phyloP scores from a whole-genome alignment of 176 grass and related monocot genomes.

The Cymbopogon citratus region DNA sequence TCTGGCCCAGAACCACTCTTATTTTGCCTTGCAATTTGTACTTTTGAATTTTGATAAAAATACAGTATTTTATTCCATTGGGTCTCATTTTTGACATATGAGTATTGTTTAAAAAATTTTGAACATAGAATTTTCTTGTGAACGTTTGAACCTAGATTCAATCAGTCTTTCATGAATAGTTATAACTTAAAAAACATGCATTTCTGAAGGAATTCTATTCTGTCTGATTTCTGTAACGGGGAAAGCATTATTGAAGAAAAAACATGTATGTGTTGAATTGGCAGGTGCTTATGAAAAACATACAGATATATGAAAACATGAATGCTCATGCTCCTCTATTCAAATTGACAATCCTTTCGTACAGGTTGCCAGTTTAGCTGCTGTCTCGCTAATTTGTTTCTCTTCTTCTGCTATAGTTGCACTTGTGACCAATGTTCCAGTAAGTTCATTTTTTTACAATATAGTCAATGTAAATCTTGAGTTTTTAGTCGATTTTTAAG shows the following conservation, averaged over 20 bases:
- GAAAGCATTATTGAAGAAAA: not conserved
- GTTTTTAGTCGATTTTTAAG: not conserved
- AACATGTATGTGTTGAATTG: not conserved
- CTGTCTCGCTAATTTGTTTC: constrained; percentile 77
- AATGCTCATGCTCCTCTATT: constrained; percentile 10
- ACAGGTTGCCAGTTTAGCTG: constrained; percentile 95
- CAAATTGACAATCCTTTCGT: constrained; percentile 26
- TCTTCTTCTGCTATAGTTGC: constrained; percentile 79
- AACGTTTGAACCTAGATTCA: not conserved
- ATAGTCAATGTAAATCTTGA: constrained; percentile 13
- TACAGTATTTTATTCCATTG: not conserved
- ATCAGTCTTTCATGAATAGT: not conserved
- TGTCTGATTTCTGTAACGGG: not conserved
- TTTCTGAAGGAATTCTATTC: not conserved
- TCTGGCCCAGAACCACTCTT: constrained; percentile 20
- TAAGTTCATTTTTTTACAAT: constrained; percentile 55
- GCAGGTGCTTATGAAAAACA: not conserved
- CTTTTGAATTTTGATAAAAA: constrained; percentile 13
- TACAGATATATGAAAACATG: not conserved
- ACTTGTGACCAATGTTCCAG: constrained; percentile 86
- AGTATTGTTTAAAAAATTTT: not conserved
- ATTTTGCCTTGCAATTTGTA: not conserved
- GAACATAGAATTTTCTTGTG: not conserved
- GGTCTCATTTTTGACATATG: not conserved
- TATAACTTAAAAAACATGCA: not conserved